phyloP scores from a whole-genome alignment of 164 flowering plant species.

The Piper betle region DNA sequence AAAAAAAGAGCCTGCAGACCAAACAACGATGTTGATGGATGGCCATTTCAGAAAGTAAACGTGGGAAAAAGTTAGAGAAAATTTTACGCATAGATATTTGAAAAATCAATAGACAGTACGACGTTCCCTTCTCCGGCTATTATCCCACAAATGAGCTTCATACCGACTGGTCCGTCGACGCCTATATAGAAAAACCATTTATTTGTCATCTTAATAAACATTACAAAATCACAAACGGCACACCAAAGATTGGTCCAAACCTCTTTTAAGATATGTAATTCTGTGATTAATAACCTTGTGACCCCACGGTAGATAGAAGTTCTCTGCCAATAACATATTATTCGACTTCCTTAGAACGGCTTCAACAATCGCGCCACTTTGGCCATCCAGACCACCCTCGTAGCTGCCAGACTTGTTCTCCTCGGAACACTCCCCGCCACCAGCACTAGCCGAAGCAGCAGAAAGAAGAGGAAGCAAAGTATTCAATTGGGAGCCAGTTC shows the following conservation, averaged over 20 bases:
- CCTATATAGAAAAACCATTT: constrained; percentile 31
- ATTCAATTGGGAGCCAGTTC: constrained; percentile 43
- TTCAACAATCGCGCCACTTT: constrained; percentile 40
- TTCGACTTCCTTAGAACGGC: constrained; percentile 60
- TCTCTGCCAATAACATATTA: constrained; percentile 85
- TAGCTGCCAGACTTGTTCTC: too few relatives aligned
- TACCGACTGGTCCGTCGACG: constrained; percentile 97
- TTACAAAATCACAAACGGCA: background rate
- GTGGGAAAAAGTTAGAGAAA: background rate
- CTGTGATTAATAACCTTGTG: too few relatives aligned
- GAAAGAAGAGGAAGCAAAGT: constrained; percentile 23
- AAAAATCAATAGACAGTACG: constrained; percentile 36
- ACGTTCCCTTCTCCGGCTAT: constrained; percentile 92
- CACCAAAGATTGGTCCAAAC: too few relatives aligned
- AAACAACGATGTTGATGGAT: constrained; percentile 17
- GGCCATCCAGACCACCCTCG: constrained; percentile 24
- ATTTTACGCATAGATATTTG: background rate
- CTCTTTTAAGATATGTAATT: too few relatives aligned
- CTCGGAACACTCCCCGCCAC: constrained; percentile 26
- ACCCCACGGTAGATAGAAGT: constrained; percentile 97
- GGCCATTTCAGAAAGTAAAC: too few relatives aligned
- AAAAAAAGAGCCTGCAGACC: constrained; percentile 59
- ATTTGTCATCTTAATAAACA: background rate
- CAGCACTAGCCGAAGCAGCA: constrained; percentile 11
- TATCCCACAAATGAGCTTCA: constrained; percentile 97